phyloP scores from a whole-genome alignment of 352 stramenopile species.

The Discostella stelligera region DNA sequence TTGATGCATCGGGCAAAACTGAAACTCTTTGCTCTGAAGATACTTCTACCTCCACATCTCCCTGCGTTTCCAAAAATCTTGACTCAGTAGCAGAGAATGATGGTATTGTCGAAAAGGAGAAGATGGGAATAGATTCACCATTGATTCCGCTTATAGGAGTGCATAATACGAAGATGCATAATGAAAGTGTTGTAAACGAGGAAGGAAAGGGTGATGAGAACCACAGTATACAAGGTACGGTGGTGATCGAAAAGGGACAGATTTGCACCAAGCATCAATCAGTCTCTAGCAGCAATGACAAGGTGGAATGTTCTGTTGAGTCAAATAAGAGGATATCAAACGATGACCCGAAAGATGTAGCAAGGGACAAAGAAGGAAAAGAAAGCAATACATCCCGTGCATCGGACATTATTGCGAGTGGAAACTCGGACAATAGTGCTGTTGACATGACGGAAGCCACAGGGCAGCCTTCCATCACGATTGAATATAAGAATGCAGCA shows the following conservation, averaged over 20 bases:
- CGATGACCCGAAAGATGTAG: not conserved
- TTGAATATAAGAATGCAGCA: not conserved
- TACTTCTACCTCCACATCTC: too few species aligned
- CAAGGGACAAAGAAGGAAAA: not conserved
- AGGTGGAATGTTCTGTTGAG: not conserved
- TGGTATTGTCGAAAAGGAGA: not conserved
- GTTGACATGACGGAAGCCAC: not conserved
- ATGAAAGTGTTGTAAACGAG: too few species aligned
- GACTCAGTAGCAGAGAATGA: not conserved
- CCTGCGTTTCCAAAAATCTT: too few species aligned
- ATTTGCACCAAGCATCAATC: not conserved
- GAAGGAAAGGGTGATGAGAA: not conserved
- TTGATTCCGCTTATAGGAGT: too few species aligned
- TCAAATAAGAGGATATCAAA: not conserved
- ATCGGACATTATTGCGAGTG: not conserved
- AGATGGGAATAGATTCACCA: too few species aligned
- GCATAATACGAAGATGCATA: not conserved
- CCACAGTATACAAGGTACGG: not conserved
- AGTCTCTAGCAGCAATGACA: not conserved
- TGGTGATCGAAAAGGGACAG: not conserved
- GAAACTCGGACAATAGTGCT: not conserved
- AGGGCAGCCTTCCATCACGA: not conserved
- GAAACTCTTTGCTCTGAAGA: too few species aligned
- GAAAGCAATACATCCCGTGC: not conserved
- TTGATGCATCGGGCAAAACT: too few species aligned